Evolutionary conservation across 306 rosid species (phyloP).

Genomic region (Erythrophleum fordii): DNA sequence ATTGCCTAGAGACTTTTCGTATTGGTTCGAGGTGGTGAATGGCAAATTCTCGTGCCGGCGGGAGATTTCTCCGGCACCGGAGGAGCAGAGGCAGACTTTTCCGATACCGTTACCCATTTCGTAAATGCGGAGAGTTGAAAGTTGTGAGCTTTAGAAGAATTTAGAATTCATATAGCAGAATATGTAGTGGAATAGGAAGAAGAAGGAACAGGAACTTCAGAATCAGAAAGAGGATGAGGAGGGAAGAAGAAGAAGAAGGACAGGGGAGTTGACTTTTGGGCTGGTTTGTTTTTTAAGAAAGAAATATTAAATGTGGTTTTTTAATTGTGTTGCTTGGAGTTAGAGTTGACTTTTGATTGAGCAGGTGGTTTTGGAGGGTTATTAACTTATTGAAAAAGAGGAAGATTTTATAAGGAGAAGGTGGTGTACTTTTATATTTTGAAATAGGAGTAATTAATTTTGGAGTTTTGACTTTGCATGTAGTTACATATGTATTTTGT

Average conservation of each 20-base stretch:
- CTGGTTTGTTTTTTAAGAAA: conserved; percentile 12
- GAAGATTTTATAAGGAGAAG: not conserved
- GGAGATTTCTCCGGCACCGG: conserved; percentile 62
- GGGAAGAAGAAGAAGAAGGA: conserved; percentile 17
- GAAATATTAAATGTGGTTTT: conserved; percentile 5
- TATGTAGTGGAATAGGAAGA: not conserved
- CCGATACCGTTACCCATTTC: conserved; percentile 74
- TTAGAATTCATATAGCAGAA: not conserved
- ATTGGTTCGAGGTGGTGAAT: conserved; percentile 25
- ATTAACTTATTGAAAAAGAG: not conserved
- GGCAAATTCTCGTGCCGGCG: conserved; percentile 41
- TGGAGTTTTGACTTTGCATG: not conserved
- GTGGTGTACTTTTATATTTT: not conserved
- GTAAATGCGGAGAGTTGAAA: not conserved
- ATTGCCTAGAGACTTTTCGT: conserved; percentile 58
- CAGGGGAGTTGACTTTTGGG: conserved; percentile 56
- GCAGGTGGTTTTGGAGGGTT: not conserved
- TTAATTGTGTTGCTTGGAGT: not conserved
- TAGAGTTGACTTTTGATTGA: not conserved
- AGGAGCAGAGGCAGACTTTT: conserved; percentile 49
- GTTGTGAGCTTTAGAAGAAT: conserved; percentile 25
- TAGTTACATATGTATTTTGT: not conserved
- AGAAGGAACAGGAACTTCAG: not conserved
- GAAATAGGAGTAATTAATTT: conserved; percentile 13
- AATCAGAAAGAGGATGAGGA: not conserved